Evolutionary conservation across 2,329 filamentous ascomycete genomes (phyloP).

Genomic region (Triangularia setosa): DNA sequence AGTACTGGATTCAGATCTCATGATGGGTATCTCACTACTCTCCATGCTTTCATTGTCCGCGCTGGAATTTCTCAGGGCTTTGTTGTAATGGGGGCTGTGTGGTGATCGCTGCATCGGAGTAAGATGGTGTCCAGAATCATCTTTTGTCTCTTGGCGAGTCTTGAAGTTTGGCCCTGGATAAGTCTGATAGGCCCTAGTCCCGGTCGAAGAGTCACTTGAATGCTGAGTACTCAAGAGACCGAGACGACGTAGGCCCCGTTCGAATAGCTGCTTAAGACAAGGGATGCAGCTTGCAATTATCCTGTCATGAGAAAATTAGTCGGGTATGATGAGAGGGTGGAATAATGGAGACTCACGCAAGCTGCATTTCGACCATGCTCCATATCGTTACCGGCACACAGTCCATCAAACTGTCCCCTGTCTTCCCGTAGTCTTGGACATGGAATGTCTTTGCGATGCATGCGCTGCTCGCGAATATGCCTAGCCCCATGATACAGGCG

Average conservation of each 20-base stretch:
- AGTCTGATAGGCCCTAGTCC: not conserved
- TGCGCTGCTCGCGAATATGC: slow-evolving; percentile 18
- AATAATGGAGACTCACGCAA: slow-evolving; percentile 13
- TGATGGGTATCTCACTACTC: not conserved
- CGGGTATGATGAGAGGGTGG: not conserved
- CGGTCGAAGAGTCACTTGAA: not conserved
- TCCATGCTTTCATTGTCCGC: not conserved
- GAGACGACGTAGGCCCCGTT: slow-evolving; percentile 10
- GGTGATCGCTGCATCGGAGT: not conserved
- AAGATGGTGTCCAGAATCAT: not conserved
- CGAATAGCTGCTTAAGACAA: slow-evolving; percentile 17
- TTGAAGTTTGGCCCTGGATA: not conserved
- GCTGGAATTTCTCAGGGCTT: not conserved
- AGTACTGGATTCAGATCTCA: not conserved
- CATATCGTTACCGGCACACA: slow-evolving; percentile 17
- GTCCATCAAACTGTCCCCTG: slow-evolving; percentile 19
- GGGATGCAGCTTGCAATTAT: slow-evolving; percentile 21
- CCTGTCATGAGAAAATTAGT: not conserved
- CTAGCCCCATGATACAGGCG: slow-evolving; percentile 21
- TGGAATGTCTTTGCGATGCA: slow-evolving; percentile 20
- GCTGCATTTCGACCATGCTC: slow-evolving; percentile 19
- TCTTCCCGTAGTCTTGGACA: slow-evolving; percentile 18
- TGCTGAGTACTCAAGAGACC: slow-evolving; percentile 9
- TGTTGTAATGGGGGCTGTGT: not conserved
- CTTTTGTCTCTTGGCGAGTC: not conserved